Conservation (phyloP, 495 filamentous ascomycete genomes). For the Apodospora peruviana region DNA sequence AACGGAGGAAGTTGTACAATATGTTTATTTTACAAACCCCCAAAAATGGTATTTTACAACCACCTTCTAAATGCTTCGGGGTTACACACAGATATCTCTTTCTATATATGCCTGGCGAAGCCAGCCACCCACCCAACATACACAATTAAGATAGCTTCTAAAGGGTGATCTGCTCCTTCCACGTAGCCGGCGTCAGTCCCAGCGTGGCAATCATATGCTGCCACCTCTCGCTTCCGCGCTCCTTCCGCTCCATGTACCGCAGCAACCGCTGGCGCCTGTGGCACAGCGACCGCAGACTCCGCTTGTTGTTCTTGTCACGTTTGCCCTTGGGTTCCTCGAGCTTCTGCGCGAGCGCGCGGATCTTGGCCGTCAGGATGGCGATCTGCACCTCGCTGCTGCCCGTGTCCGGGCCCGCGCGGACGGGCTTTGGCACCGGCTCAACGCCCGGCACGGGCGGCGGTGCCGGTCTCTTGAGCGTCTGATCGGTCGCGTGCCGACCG, state of each 20-base stretch:
- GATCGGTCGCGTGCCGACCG: slow-evolving; percentile 87
- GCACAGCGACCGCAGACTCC: slow-evolving; percentile 76
- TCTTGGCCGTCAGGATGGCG: slow-evolving; percentile 94
- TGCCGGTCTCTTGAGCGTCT: slow-evolving; percentile 43
- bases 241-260: slow-evolving; percentile 78
- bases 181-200: slow-evolving; percentile 80
- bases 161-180: slow-evolving; percentile 78
- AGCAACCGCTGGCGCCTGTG: slow-evolving; percentile 87
- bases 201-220: slow-evolving; percentile 72
- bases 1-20: no score
- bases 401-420: slow-evolving; percentile 81
- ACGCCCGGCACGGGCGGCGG: slow-evolving; percentile 38
- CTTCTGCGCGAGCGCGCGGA: slow-evolving; percentile 66
- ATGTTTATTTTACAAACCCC: no score
- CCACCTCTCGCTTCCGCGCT: slow-evolving; percentile 87
- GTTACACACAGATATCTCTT: no score
- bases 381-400: slow-evolving; percentile 94
- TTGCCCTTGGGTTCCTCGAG: slow-evolving; percentile 48
- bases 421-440: slow-evolving; percentile 45
- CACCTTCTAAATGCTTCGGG: no score
- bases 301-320: slow-evolving; percentile 88
- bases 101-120: no score
- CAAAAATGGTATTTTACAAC: no score
- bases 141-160: slow-evolving; percentile 29
- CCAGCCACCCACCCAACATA: neutral